Percentiles rank a stretch among this genome's conserved stretches.
These are phyloP conservation scores for Vigna angularis DNA, from an alignment of 306 rosid genomes.

Conservation along the genomic window DNA sequence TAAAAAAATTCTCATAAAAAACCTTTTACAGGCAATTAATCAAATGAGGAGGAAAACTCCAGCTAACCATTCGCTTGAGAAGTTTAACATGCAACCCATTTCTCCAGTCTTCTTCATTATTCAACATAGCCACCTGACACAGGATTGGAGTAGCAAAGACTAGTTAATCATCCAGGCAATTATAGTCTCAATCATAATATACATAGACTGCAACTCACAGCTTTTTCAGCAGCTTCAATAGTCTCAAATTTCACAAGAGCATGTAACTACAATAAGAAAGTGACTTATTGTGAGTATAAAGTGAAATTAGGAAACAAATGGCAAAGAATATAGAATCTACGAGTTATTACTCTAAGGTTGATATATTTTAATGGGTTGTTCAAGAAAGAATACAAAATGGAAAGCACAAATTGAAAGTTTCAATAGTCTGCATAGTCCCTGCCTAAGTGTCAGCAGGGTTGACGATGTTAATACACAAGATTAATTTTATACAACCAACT, in stretches of 20 bases:
- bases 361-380: not conserved
- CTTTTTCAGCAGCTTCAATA: constrained; percentile 89
- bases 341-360: constrained; percentile 14
- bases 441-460: not conserved
- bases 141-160: constrained; percentile 26
- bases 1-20: constrained; percentile 11
- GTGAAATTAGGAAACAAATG: constrained; percentile 20
- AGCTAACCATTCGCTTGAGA: constrained; percentile 71
- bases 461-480: not conserved
- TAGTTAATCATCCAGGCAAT: constrained; percentile 30
- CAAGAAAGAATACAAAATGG: constrained; percentile 3
- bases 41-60: not conserved
- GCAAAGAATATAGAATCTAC: constrained; percentile 23
- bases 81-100: constrained; percentile 93
- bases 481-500: constrained; percentile 7
- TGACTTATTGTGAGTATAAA: constrained; percentile 14
- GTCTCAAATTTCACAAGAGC: constrained; percentile 93
- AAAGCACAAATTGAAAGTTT: constrained; percentile 24
- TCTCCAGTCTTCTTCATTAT: constrained; percentile 90
- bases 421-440: not conserved
- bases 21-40: constrained; percentile 22
- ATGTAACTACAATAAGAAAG: constrained; percentile 73
- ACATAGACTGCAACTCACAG: constrained; percentile 66
- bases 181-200: constrained; percentile 25
- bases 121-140: constrained; percentile 77